A percentile compares a stretch with the other conserved stretches of the same genome.
These are phyloP conservation scores for Blastocystis sp. DNA, from an alignment of 352 stramenopile species.

Conservation along the genomic window DNA sequence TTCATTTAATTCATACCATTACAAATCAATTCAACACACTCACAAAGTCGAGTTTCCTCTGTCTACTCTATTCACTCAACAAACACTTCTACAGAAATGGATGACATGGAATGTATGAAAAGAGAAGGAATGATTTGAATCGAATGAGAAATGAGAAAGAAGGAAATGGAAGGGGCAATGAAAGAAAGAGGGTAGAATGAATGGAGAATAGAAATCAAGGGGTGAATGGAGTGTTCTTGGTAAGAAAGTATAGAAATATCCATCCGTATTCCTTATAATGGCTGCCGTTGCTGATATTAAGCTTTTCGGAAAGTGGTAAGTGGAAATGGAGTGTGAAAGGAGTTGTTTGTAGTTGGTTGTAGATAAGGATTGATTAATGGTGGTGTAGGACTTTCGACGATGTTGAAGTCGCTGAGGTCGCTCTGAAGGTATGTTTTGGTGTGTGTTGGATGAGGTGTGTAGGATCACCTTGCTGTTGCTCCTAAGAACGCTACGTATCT, in stretches of 20 bases:
- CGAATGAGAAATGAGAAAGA: background rate
- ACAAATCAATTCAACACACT: background rate
- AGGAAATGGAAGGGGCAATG: background rate
- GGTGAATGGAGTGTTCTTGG: background rate
- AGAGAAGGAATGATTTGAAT: background rate
- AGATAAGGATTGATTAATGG: conserved; percentile 11
- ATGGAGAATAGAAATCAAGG: background rate
- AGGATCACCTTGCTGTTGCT: conserved; percentile 37
- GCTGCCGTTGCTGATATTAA: conserved; percentile 69
- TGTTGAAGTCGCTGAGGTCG: conserved; percentile 24
- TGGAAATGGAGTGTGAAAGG: background rate
- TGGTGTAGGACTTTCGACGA: conserved; percentile 19
- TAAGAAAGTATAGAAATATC: conserved; percentile 37
- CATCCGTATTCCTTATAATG: conserved; percentile 46
- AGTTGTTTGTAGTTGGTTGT: background rate
- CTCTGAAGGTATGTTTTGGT: conserved; percentile 12
- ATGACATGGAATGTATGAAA: background rate
- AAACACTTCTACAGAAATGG: background rate
- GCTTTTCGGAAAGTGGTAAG: conserved; percentile 75
- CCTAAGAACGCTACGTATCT: conserved; percentile 74
- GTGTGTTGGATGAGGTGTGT: background rate
- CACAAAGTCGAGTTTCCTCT: background rate
- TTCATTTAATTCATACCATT: no score
- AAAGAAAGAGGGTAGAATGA: background rate
- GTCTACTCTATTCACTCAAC: background rate